A percentile compares a stretch with the other conserved stretches of the same genome.
phyloP scores from a whole-genome alignment of 345 rosid genomes.

The Eucalyptus melliodora region DNA sequence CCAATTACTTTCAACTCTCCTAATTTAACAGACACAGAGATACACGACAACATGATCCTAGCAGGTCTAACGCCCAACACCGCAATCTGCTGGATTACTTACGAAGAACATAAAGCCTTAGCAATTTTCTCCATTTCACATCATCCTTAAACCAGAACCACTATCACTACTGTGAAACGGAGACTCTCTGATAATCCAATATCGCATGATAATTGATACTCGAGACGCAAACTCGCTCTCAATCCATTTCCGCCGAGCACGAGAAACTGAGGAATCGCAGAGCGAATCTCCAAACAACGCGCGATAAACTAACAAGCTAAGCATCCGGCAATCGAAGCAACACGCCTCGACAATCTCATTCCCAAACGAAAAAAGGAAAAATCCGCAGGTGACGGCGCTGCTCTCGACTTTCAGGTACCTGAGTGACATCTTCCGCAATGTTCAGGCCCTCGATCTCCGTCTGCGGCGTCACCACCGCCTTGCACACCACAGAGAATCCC shows the following conservation, averaged over 20 bases:
- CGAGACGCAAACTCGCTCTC: neutral
- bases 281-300: neutral
- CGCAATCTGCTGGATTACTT: neutral
- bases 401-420: conserved; percentile 15
- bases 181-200: neutral
- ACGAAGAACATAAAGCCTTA: neutral
- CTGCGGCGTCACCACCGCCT: conserved; percentile 50
- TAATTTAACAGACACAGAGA: neutral
- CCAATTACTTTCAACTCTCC: neutral
- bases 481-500: conserved; percentile 41
- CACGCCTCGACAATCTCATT: neutral
- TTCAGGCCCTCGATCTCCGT: conserved; percentile 60
- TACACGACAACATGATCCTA: neutral
- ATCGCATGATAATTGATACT: neutral
- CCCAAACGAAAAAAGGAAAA: neutral
- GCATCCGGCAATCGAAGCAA: neutral
- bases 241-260: neutral
- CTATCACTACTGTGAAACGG: neutral
- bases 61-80: neutral
- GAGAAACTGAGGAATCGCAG: neutral
- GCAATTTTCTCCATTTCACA: neutral
- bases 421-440: conserved; percentile 78
- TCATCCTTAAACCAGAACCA: neutral
- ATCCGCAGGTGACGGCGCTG: neutral
- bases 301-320: neutral